Evolutionary conservation across 352 stramenopile species (phyloP), one percentile per base, ranked within the genome.

Genomic region (Elongisporangium prolatum): DNA sequence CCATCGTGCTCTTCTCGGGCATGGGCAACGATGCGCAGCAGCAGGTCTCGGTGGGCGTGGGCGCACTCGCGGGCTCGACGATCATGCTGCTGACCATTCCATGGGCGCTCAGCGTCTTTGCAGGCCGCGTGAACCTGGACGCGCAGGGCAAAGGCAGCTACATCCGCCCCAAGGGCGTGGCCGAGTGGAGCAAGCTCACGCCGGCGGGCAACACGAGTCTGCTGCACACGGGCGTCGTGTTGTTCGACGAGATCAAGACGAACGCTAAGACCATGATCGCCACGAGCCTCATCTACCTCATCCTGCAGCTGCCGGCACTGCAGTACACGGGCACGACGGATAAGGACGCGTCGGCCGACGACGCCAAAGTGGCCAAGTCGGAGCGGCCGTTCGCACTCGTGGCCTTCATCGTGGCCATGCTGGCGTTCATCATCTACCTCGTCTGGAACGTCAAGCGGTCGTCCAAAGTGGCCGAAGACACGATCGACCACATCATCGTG

Each of bases 61-160:
- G 96, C 52, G 94, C 95, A 49, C 82, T 99, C 24, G 95, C 96
- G 3, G 96, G 95, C 53, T 97, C 85, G 24, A 98, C 94, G 9
- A 98, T 98, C 65, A 98, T 99, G 91, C 78, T 99, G 57, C 72
- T 99, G 54, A 99, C 95, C 20, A 91, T 99, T 38, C 94, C 96
- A 21, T 98, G 91, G 89, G 88, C 75, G 21, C 66, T 98, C 11
- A 88, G 79, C 54, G 74, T 98, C 11, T 89, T 88, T 53, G 84
- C 75, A 21, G 95, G 95, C 4, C 86, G 93, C 40, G 95, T 98
- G 21, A 86, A 98, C 76, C 79, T 98, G 40, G 80, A 91, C 52
- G 63, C 67, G 16, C 64, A 86, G 38, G 88, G 80, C 18, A 61
- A 74, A 48, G 82, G 78, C 51, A 84, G 75, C 52, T 94, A 94